Evolutionary conservation across 2,329 filamentous ascomycete genomes (phyloP).

Genomic region (Cytospora paraplurivora): DNA sequence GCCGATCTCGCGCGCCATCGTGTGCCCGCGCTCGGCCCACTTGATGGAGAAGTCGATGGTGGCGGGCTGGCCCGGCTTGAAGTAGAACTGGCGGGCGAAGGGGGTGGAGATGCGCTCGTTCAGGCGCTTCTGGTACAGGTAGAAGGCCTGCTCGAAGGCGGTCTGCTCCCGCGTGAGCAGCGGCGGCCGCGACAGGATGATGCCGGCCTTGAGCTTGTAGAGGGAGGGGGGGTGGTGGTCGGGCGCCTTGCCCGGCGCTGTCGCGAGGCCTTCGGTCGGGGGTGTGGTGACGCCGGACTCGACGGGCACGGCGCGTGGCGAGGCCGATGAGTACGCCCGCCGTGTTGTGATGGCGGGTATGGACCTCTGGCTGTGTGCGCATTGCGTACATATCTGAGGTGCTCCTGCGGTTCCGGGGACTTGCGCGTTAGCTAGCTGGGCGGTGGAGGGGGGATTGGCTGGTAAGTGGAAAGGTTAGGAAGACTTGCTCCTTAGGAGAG

Average conservation of each 20-base stretch:
- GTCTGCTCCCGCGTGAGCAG: constrained; percentile 81
- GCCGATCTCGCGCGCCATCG: constrained; percentile 82
- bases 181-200: constrained; percentile 86
- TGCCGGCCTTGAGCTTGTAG: constrained; percentile 62
- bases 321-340: constrained; percentile 40
- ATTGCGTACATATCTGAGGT: constrained; percentile 40
- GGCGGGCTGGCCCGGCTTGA: constrained; percentile 83
- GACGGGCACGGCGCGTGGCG: constrained; percentile 32
- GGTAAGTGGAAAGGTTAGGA: background rate
- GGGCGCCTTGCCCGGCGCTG: constrained; percentile 23
- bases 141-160: constrained; percentile 89
- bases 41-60: constrained; percentile 91
- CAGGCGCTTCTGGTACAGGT: constrained; percentile 94
- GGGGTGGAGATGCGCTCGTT: constrained; percentile 89
- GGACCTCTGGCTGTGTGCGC: constrained; percentile 38
- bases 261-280: constrained; percentile 37
- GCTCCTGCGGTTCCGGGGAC: constrained; percentile 28
- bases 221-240: constrained; percentile 31
- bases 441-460: background rate
- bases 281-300: constrained; percentile 33
- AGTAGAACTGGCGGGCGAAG: constrained; percentile 91
- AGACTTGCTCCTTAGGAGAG: constrained; percentile 51
- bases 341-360: constrained; percentile 29
- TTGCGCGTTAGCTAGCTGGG: constrained; percentile 36
- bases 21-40: constrained; percentile 69